Base-by-base conservation (phyloP, 73 alveolate species). In the Paramecium biaurelia region DNA sequence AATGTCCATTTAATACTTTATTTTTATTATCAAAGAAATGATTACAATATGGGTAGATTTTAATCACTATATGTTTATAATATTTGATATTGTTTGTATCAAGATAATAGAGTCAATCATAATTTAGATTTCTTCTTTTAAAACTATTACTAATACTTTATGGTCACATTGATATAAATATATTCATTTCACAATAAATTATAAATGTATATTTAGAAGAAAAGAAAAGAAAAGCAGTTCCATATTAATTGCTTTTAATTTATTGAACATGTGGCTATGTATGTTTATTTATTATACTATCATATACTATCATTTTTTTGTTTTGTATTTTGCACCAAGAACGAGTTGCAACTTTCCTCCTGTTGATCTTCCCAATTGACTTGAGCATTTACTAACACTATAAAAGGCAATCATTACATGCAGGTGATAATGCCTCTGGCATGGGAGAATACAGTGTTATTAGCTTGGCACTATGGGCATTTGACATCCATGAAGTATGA, bases 401-500 rank as follows among this genome's bases (percentile, higher is more conserved):
- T 63, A 37, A 70, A 30, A 18, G 43, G 59, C 42, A 70, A 43
- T 43, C 28, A 43, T 32, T 30, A 87, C 87, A 72, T 34, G 94
- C 87, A 82, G 11, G 49, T 89, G 70, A 89, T 67, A 30, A 49
- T 67, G 42, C 94, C 85, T 89, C 87, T 76, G 20, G 94, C 94
- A 28, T 89, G 85, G 74, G 92, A 70, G 85, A 89, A 89, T 47
- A 89, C 84, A n/a, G 87, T 89, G 70, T 89, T 76, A 70, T 38
- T 70, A 43, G 79, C 76, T 89, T 70, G 26, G 63, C 94, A 89
- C 26, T 24, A 47, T 24, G 74, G 85, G 84, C 94, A 89, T 82
- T 89, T 89, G 53, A 89, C 79, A 70, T 89, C 94, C 94, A 89
- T 89, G 85, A 41, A 89, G 92, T 89, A 89, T 43, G 94, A 89